Percentiles rank a stretch among this genome's conserved stretches.
These are phyloP conservation scores for Eremochloa ophiuroides DNA, from an alignment of 176 grass and related monocot species.

Conservation along the genomic window DNA sequence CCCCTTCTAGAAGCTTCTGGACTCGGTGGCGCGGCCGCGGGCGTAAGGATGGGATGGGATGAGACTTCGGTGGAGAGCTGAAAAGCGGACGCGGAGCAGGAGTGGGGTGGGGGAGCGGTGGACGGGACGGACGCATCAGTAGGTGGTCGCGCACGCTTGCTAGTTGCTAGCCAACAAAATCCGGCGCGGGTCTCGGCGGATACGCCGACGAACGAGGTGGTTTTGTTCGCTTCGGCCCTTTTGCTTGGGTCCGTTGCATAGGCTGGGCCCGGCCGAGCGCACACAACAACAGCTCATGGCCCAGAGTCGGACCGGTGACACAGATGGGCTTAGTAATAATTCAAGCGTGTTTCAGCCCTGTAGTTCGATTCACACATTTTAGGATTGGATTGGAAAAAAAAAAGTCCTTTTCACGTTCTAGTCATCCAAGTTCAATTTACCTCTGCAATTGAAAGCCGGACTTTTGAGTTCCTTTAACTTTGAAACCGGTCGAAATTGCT, in stretches of 20 bases:
- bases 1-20: constrained; percentile 18
- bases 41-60: not conserved
- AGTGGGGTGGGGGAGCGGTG: not conserved
- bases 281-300: not conserved
- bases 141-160: not conserved
- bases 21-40: not conserved
- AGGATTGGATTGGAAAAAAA: no score
- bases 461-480: not conserved
- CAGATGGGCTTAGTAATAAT: not conserved
- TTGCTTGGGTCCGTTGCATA: not conserved
- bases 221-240: not conserved
- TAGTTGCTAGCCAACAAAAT: constrained; percentile 19
- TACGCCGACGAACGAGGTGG: not conserved
- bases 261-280: not conserved
- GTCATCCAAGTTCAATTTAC: not conserved
- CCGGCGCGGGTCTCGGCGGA: not conserved
- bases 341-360: not conserved
- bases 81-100: not conserved
- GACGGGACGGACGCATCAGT: constrained; percentile 25
- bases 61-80: constrained; percentile 15
- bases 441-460: not conserved
- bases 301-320: not conserved
- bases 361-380: no score
- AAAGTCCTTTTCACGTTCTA: not conserved
- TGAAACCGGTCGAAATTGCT: no score